Evolutionary conservation across 306 rosid genomes (phyloP), one percentile per base, ranked within the genome.

Genomic region (Gillenia trifoliata): DNA sequence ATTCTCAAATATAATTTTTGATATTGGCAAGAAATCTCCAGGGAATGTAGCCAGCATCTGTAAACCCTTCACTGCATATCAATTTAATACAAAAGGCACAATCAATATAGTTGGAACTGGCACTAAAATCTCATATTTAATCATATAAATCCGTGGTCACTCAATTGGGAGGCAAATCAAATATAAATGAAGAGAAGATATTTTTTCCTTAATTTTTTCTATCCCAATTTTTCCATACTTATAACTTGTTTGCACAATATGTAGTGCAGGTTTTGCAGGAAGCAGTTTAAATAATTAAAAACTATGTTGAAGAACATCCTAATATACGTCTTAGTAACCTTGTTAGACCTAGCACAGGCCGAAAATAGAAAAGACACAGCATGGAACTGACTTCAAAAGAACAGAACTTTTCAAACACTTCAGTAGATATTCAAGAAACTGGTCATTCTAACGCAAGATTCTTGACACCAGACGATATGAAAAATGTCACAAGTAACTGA

Each of bases 41-140:
- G 82, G 89, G 80, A 91, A 88, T 82, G 86, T 87, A 72, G 95
- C 90, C 77, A 90, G 83, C 64, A 83, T 87, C 86, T 83, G 90
- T 90, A 94, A 85, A 66, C 98, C 92, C 84, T 86, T 91, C 75
- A 87, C 98, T 94, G 92, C 88, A 78, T 64, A 76, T 64, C 78
- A 82, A 80, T 75, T 56, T 36, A 62, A 62, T 71, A 78, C 68
- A 71, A 36, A 54, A 26, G 54, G 12, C 30, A 30, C 38, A 36
- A 70, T 79, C 76, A 85, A 80, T 56, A 62, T 4, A 5, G 36
- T 43, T 61, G 75, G 76, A 66, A 66, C 66, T 63, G 50, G 71
- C 68, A 65, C 60, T 66, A 1, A 5, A n/a, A 25, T 40, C 17
- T 70, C 23, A 7, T 16, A 61, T 16, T 29, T 61, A 30, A 15